Evolutionary conservation across 345 rosid genomes (phyloP).

Genomic region (Populus ilicifolia): DNA sequence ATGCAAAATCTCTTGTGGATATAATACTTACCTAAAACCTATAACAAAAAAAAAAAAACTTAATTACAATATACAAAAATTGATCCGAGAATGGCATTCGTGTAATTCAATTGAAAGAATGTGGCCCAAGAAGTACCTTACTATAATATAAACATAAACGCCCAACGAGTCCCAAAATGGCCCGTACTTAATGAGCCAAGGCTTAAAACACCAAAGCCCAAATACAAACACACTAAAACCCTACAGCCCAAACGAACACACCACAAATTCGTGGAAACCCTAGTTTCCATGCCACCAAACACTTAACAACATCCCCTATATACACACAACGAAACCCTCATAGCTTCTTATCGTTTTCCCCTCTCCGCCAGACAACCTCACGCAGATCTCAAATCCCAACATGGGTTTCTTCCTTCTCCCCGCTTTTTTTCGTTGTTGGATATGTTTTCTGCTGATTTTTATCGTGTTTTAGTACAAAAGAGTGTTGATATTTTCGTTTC

Average conservation of each 20-base stretch:
- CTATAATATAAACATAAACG: too few species aligned
- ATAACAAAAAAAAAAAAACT: too few species aligned
- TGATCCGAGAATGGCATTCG: background rate
- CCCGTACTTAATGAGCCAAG: background rate
- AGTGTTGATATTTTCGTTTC: background rate
- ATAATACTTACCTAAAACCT: too few species aligned
- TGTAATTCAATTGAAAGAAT: background rate
- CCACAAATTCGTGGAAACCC: background rate
- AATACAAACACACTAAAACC: background rate
- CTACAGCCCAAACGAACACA: background rate
- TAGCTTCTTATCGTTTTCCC: rapidly evolving
- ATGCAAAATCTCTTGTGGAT: too few species aligned
- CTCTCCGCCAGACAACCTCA: background rate
- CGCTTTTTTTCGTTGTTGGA: background rate
- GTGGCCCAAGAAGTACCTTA: background rate
- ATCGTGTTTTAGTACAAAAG: background rate
- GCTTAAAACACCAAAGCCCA: background rate
- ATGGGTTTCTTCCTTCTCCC: too few species aligned
- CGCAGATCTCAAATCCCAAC: background rate
- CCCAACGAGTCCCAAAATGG: too few species aligned
- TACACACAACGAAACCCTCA: background rate
- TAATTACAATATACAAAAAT: background rate
- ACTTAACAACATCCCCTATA: background rate
- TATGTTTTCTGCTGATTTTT: background rate
- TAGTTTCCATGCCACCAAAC: background rate